Evolutionary conservation across 2,329 filamentous ascomycete species (phyloP), one percentile per base, ranked within the genome.

Genomic region (Phialemoniopsis sp.): DNA sequence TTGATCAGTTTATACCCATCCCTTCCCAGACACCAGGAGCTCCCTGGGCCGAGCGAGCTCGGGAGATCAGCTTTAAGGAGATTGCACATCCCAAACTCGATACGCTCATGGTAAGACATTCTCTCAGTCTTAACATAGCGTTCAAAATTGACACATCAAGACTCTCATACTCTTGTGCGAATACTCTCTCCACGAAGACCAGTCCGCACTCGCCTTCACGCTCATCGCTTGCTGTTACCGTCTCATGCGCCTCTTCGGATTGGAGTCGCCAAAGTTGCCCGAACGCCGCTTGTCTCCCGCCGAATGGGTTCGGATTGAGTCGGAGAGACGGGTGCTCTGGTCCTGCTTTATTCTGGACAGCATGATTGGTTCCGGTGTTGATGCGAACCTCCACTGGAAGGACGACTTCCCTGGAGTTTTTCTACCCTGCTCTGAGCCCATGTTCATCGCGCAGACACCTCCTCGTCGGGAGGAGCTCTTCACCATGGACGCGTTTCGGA

Each of bases 341-440:
- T 31, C 41, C 29, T 44, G 38, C 30, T 44, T 31, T 30, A 26
- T 41, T 29, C 16, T 41, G n/a, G 41, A 44, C 29, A 32, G 18
- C 29, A n/a, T 38, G 12, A 28, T 44, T 12, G 39, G 38, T 16
- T 44, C 41, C n/a, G 41, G 41, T 17, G 39, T 44, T 29, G 41
- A 41, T 19, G 26, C 17, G n/a, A 36, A 37, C 13, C 34, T 38
- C 13, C 19, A 21, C 18, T 41, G 41, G 39, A 32, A 29, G 12
- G 26, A 36, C 29, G 33, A 37, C 21, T 26, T 18, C 4, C 41
- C 39, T 4, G 16, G 18, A 16, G 31, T 38, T 8, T 13, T n/a
- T 15, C 31, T 44, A 8, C 41, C 41, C 15, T 44, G 41, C 39
- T 31, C 31, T 15, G 34, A 44, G 14, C 14, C 32, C 32, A 14